Evolutionary conservation across 148 eudicot genomes (phyloP).

Genomic region (Chenopodium album): DNA sequence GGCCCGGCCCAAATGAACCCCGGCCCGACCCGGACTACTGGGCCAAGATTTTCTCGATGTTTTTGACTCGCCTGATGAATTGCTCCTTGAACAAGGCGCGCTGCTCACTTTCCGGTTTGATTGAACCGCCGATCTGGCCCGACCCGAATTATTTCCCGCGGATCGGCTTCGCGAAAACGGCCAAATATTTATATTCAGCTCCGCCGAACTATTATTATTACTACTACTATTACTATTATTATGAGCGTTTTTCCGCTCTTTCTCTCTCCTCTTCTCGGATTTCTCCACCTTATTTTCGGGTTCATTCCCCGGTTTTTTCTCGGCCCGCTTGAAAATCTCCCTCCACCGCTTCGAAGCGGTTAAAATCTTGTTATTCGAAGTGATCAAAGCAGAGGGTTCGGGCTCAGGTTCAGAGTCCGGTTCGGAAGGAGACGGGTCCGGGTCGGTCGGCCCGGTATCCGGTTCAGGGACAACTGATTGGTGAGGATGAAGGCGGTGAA

Average conservation of each 20-base stretch:
- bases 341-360: conserved; percentile 77
- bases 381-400: conserved; percentile 20
- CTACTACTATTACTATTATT: conserved; percentile 5
- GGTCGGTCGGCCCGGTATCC: conserved; percentile 4
- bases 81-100: conserved; percentile 93
- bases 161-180: conserved; percentile 91
- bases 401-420: conserved; percentile 5
- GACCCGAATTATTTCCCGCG: conserved; percentile 62
- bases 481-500: conserved; percentile 42
- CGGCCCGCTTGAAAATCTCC: conserved; percentile 57
- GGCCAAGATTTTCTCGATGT: conserved; percentile 44
- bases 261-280: conserved; percentile 14
- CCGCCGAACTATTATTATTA: conserved; percentile 38
- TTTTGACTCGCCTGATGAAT: conserved; percentile 83
- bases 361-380: conserved; percentile 10
- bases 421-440: neutral
- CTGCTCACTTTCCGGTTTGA: conserved; percentile 65
- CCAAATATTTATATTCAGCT: conserved; percentile 86
- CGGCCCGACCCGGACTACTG: conserved; percentile 37
- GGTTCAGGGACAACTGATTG: conserved; percentile 7
- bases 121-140: conserved; percentile 43
- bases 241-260: conserved; percentile 33
- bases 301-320: neutral
- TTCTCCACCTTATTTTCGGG: conserved; percentile 10
- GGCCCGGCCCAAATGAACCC: conserved; percentile 71